A percentile compares a stretch with the other conserved stretches of the same genome.
These are phyloP conservation scores for Melanomma pulvis-pyrius DNA, from an alignment of 495 filamentous ascomycete species.

Conservation along the genomic window DNA sequence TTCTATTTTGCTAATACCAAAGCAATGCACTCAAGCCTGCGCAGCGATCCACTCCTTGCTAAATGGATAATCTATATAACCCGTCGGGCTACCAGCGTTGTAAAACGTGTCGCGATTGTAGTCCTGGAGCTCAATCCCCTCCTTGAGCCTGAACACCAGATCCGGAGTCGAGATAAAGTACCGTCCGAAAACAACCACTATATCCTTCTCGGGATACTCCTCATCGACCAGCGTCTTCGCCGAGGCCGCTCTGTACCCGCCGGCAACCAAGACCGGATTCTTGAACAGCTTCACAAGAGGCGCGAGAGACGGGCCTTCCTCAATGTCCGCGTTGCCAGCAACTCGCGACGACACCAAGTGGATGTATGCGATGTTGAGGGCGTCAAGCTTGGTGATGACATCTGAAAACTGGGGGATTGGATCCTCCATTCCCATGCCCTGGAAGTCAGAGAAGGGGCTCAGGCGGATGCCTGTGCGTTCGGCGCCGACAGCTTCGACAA, in stretches of 20 bases:
- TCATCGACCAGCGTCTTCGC: constrained; percentile 58
- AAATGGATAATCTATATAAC: constrained; percentile 69
- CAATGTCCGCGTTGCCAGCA: constrained; percentile 51
- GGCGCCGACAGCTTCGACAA: constrained; percentile 65
- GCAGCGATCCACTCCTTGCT: constrained; percentile 53
- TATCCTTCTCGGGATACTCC: constrained; percentile 56
- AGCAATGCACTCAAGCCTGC: background rate
- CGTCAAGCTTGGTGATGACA: constrained; percentile 56
- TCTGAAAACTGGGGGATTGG: constrained; percentile 65
- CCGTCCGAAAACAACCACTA: constrained; percentile 59
- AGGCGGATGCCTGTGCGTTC: constrained; percentile 65
- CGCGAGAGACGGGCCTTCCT: constrained; percentile 52
- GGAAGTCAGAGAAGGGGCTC: constrained; percentile 65
- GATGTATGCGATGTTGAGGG: constrained; percentile 64
- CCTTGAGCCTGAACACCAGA: constrained; percentile 62
- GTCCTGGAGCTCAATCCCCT: constrained; percentile 56
- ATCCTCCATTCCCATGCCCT: constrained; percentile 69
- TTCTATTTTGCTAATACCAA: background rate
- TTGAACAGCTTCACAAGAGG: constrained; percentile 57
- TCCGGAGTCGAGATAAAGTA: constrained; percentile 74
- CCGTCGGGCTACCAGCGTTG: constrained; percentile 50
- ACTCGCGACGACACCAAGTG: constrained; percentile 65
- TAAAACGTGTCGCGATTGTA: constrained; percentile 68
- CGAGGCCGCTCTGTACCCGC: constrained; percentile 55
- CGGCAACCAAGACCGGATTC: constrained; percentile 63